Percentiles rank a stretch among this genome's conserved stretches.
Conservation (phyloP, 2,329 filamentous ascomycete species). For the Bipolaris zeicola region DNA sequence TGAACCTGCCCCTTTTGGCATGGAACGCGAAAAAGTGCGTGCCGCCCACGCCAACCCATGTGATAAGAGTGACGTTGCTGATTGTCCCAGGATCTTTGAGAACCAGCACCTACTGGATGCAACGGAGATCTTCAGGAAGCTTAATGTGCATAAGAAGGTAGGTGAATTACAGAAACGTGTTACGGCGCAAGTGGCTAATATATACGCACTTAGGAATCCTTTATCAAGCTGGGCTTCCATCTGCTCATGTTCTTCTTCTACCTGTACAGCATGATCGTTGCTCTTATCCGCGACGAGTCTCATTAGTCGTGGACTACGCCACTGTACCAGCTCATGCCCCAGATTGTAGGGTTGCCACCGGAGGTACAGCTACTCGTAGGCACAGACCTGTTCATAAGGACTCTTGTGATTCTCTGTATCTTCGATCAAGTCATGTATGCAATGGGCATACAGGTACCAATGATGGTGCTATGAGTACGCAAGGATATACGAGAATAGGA, state of each 20-base stretch:
- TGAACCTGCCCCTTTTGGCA: conserved; percentile 88
- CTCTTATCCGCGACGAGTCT: conserved; percentile 92
- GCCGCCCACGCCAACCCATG: neutral
- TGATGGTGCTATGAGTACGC: conserved; percentile 1
- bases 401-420: too few relatives aligned
- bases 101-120: conserved; percentile 97
- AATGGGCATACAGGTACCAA: too few relatives aligned
- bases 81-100: conserved; percentile 78
- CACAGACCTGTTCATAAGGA: too few relatives aligned
- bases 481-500: neutral
- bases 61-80: conserved; percentile 27
- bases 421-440: too few relatives aligned
- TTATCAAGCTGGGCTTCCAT: conserved; percentile 98
- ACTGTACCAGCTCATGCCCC: too few relatives aligned
- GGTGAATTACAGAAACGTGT: neutral
- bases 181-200: conserved; percentile 16
- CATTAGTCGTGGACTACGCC: conserved; percentile 58
- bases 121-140: conserved; percentile 98
- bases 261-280: conserved; percentile 98
- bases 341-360: too few relatives aligned
- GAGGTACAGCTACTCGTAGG: too few relatives aligned
- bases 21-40: conserved; percentile 99
- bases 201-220: conserved; percentile 75
- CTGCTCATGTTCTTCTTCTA: conserved; percentile 99
- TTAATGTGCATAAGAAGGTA: conserved; percentile 99